phyloP scores from a whole-genome alignment of 441 rosid genomes.

The Adansonia gregorii region DNA sequence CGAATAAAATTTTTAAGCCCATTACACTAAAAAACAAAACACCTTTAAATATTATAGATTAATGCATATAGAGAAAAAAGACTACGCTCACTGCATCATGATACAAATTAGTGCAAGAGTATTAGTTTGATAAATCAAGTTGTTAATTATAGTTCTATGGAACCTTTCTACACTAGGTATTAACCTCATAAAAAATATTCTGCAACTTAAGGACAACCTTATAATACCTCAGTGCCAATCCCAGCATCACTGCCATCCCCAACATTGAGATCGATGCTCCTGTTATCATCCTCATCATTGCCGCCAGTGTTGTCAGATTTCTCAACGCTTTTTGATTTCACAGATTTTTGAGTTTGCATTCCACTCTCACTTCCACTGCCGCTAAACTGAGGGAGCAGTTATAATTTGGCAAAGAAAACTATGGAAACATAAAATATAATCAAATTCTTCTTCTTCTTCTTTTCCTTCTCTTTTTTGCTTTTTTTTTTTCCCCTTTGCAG shows the following conservation, averaged over 20 bases:
- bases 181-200: not conserved
- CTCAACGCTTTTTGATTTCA: constrained; percentile 46
- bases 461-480: not conserved
- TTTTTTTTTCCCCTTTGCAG: not conserved
- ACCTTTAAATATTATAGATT: not conserved
- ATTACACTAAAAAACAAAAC: not conserved
- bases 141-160: not conserved
- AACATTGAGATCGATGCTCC: constrained; percentile 43
- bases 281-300: constrained; percentile 49
- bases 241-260: constrained; percentile 64
- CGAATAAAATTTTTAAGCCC: not conserved
- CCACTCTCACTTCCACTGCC: constrained; percentile 73
- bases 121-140: not conserved
- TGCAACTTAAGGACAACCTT: constrained; percentile 13
- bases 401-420: constrained; percentile 16
- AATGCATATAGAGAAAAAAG: not conserved
- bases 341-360: constrained; percentile 50
- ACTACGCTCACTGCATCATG: not conserved
- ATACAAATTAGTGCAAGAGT: not conserved
- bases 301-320: constrained; percentile 51
- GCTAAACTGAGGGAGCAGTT: constrained; percentile 53
- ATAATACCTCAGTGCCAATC: constrained; percentile 62
- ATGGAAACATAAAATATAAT: constrained; percentile 18
- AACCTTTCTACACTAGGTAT: not conserved
- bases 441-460: not conserved